phyloP scores from a whole-genome alignment of 2,329 filamentous ascomycete species.

The Trichophyton mentagrophytes region DNA sequence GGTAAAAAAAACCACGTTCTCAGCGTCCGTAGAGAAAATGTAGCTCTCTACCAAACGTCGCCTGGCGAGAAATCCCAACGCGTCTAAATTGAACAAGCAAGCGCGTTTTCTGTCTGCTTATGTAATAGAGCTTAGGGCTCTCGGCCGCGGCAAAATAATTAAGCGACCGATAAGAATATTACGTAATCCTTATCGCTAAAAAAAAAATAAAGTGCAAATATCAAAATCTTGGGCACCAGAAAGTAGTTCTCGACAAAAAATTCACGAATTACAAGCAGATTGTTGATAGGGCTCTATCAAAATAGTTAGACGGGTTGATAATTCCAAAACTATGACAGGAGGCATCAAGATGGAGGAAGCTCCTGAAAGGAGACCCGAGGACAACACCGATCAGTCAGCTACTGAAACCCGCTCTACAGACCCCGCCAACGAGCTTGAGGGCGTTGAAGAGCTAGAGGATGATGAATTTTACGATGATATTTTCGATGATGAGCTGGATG shows the following conservation, averaged over 20 bases:
- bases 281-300: not conserved
- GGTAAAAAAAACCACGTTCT: not conserved
- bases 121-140: not conserved
- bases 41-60: not conserved
- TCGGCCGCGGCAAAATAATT: not conserved
- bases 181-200: not conserved
- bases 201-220: not conserved
- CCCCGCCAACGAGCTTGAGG: conserved; percentile 23
- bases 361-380: not conserved
- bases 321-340: not conserved
- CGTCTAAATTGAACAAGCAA: not conserved
- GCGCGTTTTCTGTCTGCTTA: not conserved
- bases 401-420: not conserved
- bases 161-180: not conserved
- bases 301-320: not conserved
- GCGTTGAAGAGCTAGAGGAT: conserved; percentile 38
- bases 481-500: conserved; percentile 40
- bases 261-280: not conserved
- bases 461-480: conserved; percentile 52
- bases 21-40: not conserved
- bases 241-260: not conserved
- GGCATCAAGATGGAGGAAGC: not conserved
- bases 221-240: not conserved
- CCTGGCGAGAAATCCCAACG: not conserved
- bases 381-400: not conserved